These are phyloP conservation scores for Toxoplasma gondii DNA, from an alignment of 169 alveolate genomes.

Conservation along the genomic window DNA sequence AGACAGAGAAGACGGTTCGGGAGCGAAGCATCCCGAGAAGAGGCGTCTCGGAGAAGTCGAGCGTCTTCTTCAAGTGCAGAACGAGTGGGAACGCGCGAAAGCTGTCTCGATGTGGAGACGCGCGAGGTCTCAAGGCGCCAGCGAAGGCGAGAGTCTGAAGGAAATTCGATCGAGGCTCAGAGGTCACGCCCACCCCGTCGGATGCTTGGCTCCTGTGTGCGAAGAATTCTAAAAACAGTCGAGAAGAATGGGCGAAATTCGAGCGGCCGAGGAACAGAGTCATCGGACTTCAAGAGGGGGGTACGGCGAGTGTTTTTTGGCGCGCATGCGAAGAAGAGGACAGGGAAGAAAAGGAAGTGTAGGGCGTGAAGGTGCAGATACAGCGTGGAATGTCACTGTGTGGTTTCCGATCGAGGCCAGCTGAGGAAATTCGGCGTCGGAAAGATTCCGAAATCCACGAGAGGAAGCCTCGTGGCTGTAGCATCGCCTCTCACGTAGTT, in stretches of 20 bases:
- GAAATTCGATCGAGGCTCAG: not conserved
- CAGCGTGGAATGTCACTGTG: too few species aligned
- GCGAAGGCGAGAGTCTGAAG: constrained; percentile 5
- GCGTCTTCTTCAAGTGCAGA: constrained; percentile 58
- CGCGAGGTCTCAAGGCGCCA: not conserved
- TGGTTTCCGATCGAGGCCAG: too few species aligned
- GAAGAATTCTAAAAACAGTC: not conserved
- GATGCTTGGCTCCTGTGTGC: not conserved
- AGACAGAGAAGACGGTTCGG: not conserved
- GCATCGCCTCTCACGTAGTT: too few species aligned
- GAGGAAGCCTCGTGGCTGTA: too few species aligned
- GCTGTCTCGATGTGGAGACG: constrained; percentile 36
- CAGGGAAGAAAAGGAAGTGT: too few species aligned
- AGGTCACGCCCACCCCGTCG: not conserved
- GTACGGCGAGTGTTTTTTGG: too few species aligned
- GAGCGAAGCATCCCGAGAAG: not conserved
- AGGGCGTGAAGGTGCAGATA: too few species aligned
- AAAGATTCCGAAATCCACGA: too few species aligned
- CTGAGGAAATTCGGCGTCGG: too few species aligned
- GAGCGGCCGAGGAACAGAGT: not conserved
- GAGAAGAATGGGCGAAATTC: not conserved
- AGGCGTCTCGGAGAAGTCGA: constrained; percentile 46
- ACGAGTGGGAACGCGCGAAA: constrained; percentile 57
- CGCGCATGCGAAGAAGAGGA: too few species aligned
- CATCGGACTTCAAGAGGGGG: too few species aligned